Percentiles rank a stretch among this genome's conserved stretches.
phyloP scores from a whole-genome alignment of 2,329 filamentous ascomycete species.

The Aureobasidium sp. region DNA sequence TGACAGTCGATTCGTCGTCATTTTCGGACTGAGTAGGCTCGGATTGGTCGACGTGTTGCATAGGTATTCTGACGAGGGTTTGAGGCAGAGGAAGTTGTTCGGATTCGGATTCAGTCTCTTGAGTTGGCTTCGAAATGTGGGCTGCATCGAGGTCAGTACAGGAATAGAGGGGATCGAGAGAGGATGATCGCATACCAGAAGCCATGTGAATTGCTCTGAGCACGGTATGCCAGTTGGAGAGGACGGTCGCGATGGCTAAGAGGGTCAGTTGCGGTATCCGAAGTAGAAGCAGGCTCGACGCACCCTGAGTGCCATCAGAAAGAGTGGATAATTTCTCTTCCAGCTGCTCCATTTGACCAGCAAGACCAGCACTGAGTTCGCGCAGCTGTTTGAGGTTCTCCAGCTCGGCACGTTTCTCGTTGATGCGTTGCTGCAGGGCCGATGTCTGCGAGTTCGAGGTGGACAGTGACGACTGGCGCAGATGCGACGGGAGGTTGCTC shows the following conservation, averaged over 20 bases:
- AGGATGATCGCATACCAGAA: conserved; percentile 50
- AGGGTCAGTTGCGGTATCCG: background rate
- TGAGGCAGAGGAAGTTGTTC: conserved; percentile 59
- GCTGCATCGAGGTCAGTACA: conserved; percentile 42
- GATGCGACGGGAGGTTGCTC: conserved; percentile 51
- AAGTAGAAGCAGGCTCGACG: conserved; percentile 1
- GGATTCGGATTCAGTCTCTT: conserved; percentile 36
- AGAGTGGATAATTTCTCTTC: conserved; percentile 72
- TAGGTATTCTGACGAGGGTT: conserved; percentile 77
- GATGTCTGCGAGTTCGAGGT: conserved; percentile 56
- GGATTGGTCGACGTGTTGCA: conserved; percentile 51
- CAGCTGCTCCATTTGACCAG: conserved; percentile 73
- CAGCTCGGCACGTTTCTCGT: conserved; percentile 78
- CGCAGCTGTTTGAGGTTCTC: conserved; percentile 71
- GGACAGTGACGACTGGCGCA: conserved; percentile 54
- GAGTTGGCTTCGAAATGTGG: conserved; percentile 53
- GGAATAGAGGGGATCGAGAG: no score
- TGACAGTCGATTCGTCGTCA: conserved; percentile 18
- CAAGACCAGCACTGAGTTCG: conserved; percentile 70
- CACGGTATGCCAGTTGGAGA: conserved; percentile 84
- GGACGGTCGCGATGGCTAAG: conserved; percentile 71
- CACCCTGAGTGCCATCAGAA: conserved; percentile 75
- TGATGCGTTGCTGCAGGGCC: conserved; percentile 65
- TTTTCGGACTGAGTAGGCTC: conserved; percentile 26
- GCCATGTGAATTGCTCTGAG: conserved; percentile 81